Evolutionary conservation across 2,329 filamentous ascomycete genomes (phyloP), one percentile per base, ranked within the genome.

Genomic region (Pseudohalonectria lignicola): DNA sequence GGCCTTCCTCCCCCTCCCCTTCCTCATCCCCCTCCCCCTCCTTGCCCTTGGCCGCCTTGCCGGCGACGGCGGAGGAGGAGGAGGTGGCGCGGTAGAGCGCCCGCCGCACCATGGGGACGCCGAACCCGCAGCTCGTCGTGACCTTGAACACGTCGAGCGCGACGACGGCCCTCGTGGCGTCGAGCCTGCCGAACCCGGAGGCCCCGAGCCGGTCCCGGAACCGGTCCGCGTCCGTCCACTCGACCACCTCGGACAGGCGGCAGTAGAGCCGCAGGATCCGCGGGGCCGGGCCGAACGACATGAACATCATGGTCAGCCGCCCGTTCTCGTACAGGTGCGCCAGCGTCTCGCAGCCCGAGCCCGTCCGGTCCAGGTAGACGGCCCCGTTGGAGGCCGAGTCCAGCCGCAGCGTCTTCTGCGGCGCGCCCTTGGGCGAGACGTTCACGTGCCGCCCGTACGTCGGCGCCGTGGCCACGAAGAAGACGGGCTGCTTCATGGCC

Each of bases 341-440:
- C 43, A 88, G 79, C 3, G 83, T 88, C 61, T 90, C 84, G 50
- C 70, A 78, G 18, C 83, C 83, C 23, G 78, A 83, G 21, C 83
- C 84, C 2, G 79, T 86, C 43, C 78, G 72, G 52, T 88, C 83
- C 39, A 86, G 66, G 52, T 87, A 88, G 19, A 75, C 79, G 41
- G 69, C 71, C n/a, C 64, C 62, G 43, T 69, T 79, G n/a, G n/a
- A n/a, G 21, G 71, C 64, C 8, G 61, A 58, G 37, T 82, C 61
- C 38, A 84, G 63, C 23, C 72, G 66, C 49, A 84, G 76, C 20
- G 77, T 77, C n/a, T 69, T 61, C 15, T 70, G 64, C 1, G 74
- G 63, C 17, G 80, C 67, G 35, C 83, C 82, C 57, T 88, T 86
- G 35, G 84, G 81, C 0, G 82, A 87, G 39, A 86, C 61, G 50